Conservation (phyloP, 1,284 basidiomycete genomes). For the Ustilago curta region DNA sequence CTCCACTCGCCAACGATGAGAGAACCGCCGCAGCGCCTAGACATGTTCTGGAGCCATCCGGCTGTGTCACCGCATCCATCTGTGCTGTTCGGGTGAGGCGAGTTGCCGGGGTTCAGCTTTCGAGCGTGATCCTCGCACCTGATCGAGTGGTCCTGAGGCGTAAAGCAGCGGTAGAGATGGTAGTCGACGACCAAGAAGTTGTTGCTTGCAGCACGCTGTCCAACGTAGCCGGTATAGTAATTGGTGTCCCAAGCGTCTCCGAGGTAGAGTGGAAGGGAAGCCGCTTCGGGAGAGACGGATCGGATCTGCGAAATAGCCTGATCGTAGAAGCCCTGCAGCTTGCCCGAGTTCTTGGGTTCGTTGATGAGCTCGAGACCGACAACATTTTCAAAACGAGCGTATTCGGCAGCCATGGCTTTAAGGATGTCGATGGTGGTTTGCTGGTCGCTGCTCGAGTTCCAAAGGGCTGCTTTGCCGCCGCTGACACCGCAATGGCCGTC, state of each 20-base stretch:
- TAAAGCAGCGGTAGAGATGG: constrained; percentile 88
- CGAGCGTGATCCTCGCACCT: constrained; percentile 74
- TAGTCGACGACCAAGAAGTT: constrained; percentile 80
- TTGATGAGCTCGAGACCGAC: constrained; percentile 86
- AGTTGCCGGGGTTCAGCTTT: constrained; percentile 43
- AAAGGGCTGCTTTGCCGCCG: constrained; percentile 56
- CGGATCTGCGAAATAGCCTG: constrained; percentile 76
- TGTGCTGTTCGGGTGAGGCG: constrained; percentile 29
- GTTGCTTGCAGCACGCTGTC: constrained; percentile 43
- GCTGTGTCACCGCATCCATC: constrained; percentile 49
- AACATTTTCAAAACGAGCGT: constrained; percentile 75
- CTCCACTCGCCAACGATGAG: constrained; percentile 84
- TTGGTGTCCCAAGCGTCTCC: constrained; percentile 83
- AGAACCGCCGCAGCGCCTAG: constrained; percentile 73
- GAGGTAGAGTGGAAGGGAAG: constrained; percentile 73
- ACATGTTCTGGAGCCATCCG: constrained; percentile 42
- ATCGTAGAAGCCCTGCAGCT: constrained; percentile 63
- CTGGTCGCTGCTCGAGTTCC: constrained; percentile 68
- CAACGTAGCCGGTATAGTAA: constrained; percentile 76
- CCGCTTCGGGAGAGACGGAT: constrained; percentile 31
- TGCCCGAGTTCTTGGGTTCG: constrained; percentile 76
- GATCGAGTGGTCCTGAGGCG: constrained; percentile 75
- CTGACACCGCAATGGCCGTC: constrained; percentile 69
- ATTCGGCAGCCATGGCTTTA: constrained; percentile 72
- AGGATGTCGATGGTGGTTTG: constrained; percentile 73